These are phyloP conservation scores for Hortiboletus campestris DNA, from an alignment of 768 basidiomycete species.

Conservation along the genomic window DNA sequence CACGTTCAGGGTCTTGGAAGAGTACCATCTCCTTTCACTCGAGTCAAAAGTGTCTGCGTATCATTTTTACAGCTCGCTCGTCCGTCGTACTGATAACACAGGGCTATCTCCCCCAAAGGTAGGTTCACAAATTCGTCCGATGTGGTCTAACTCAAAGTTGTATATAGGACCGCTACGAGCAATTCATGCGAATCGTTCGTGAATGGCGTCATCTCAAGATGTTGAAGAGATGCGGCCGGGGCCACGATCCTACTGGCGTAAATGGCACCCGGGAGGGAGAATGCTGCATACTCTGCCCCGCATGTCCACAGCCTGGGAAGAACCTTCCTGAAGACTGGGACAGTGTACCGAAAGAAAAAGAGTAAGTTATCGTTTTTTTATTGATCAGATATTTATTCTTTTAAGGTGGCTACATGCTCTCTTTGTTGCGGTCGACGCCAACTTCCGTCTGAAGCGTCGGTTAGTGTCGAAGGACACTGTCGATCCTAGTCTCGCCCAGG, in stretches of 20 bases:
- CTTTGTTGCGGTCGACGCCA: neutral
- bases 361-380: no score
- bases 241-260: neutral
- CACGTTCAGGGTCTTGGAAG: neutral
- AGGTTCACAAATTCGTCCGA: no score
- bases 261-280: no score
- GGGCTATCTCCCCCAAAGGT: neutral
- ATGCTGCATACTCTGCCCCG: neutral
- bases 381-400: no score
- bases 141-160: no score
- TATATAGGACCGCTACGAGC: neutral
- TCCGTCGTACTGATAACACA: neutral
- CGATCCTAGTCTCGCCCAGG: neutral
- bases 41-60: neutral
- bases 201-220: conserved; percentile 2
- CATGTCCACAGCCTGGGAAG: neutral
- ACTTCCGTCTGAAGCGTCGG: neutral
- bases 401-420: neutral
- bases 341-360: neutral
- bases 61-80: neutral
- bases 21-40: neutral
- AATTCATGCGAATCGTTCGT: neutral
- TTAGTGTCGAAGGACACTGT: neutral
- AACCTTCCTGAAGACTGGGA: neutral
- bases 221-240: neutral